phyloP scores from a whole-genome alignment of 1,284 basidiomycete genomes.

The Puccinia triticina region DNA sequence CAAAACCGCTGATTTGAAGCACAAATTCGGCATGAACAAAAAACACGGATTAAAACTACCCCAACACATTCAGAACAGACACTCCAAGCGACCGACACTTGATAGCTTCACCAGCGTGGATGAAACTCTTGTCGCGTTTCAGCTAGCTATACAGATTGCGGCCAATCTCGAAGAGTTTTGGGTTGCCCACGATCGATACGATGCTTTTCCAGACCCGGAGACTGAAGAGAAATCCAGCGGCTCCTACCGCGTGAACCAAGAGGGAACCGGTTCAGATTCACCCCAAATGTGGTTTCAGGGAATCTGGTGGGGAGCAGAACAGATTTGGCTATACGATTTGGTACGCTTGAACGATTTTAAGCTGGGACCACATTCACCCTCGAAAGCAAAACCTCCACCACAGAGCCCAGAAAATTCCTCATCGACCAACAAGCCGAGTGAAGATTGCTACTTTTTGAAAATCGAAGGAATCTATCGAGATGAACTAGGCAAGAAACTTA shows the following conservation, averaged over 20 bases:
- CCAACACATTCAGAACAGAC: not conserved
- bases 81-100: conserved; percentile 5
- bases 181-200: conserved; percentile 26
- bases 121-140: conserved; percentile 4
- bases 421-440: not conserved
- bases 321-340: conserved; percentile 41
- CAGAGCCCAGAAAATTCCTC: not conserved
- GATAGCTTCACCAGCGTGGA: not conserved
- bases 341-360: conserved; percentile 28
- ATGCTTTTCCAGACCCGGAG: conserved; percentile 8
- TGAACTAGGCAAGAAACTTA: not conserved
- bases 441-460: conserved; percentile 35
- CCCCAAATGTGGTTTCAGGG: conserved; percentile 38
- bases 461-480: conserved; percentile 31
- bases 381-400: not conserved
- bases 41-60: not conserved
- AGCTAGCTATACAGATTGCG: conserved; percentile 34
- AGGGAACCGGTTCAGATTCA: not conserved
- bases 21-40: conserved; percentile 2
- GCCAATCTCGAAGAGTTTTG: conserved; percentile 43
- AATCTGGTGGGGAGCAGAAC: conserved; percentile 49
- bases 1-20: conserved; percentile 24
- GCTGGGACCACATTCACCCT: not conserved
- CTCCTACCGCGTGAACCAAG: not conserved
- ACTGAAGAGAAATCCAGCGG: not conserved